Evolutionary conservation across 1,139 yeast genomes (phyloP), one percentile per base, ranked within the genome.

Genomic region (Candida tetrigidarum): DNA sequence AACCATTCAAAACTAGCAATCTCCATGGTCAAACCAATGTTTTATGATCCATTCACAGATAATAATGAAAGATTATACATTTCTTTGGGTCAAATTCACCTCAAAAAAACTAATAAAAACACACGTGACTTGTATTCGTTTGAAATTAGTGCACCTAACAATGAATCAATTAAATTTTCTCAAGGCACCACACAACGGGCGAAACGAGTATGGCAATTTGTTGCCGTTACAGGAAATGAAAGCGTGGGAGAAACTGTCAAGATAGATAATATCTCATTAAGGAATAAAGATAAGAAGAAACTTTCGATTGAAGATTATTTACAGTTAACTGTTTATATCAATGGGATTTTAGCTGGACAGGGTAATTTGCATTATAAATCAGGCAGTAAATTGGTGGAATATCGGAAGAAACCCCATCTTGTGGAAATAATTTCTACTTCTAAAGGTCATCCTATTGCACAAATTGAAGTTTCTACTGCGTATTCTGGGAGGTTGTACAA

Each of bases 181-280:
- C 84, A 84, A 58, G 90, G 90, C 5, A 77, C 89, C 0, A 86
- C 85, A 62, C 87, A 83, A 56, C 65, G 67, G 23, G 78, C 76
- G 22, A 66, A 67, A 37, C 64, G 71, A 18, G 55, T 64, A 14
- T 90, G 96, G 96, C 83, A 81, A 49, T 87, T 90, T 55, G 77
- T 87, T n/a, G 84, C 95, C 2, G 90, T 86, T 11, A 75, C 76
- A 56, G 83, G 91, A 2, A 85, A 80, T 42, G 97, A 90, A 62
- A 74, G 80, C 9, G 71, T 86, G 50, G 95, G 95, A 32, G 93
- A 86, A 60, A 74, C 78, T 45, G 72, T 86, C 39, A 78, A 82
- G 55, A 71, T 85, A 20, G 75, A 77, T 49, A 84, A 86, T 42
- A 67, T 84, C 26, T 74, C 79, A 3, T 56, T 61, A 45, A 68